Conservation (phyloP, 1,139 yeast species). For the Scheffersomyces illinoinensis region DNA sequence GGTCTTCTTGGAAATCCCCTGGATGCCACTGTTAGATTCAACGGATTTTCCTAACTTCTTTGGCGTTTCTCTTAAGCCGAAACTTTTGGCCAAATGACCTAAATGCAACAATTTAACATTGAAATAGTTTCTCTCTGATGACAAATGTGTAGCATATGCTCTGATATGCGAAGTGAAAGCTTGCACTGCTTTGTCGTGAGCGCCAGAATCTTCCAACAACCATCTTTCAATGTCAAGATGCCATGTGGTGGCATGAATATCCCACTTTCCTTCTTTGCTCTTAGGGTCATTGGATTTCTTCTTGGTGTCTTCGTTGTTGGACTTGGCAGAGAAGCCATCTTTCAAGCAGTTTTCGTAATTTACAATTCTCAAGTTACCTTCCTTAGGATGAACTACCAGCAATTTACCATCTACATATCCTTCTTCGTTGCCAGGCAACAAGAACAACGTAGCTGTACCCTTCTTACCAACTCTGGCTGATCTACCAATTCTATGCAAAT, state of each 20-base stretch:
- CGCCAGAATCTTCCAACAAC: conserved; percentile 66
- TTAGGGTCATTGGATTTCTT: conserved; percentile 27
- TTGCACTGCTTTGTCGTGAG: conserved; percentile 63
- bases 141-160: conserved; percentile 95
- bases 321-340: conserved; percentile 57
- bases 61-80: conserved; percentile 93
- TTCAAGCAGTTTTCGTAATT: conserved; percentile 55
- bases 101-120: conserved; percentile 81
- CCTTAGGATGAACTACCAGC: conserved; percentile 61
- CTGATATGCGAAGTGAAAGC: conserved; percentile 88
- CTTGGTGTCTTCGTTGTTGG: conserved; percentile 8
- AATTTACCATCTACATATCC: conserved; percentile 64
- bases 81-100: conserved; percentile 94
- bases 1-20: conserved; percentile 26
- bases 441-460: conserved; percentile 70
- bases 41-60: conserved; percentile 59
- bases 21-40: conserved; percentile 23
- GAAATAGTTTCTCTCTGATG: conserved; percentile 75
- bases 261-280: conserved; percentile 64
- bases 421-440: conserved; percentile 88
- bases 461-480: conserved; percentile 71
- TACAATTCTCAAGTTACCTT: conserved; percentile 33
- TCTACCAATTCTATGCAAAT: conserved; percentile 72
- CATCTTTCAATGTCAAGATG: conserved; percentile 89
- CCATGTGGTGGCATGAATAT: conserved; percentile 94